These are phyloP conservation scores for Phytophthora nicotianae DNA, from an alignment of 352 stramenopile species.

Conservation along the genomic window DNA sequence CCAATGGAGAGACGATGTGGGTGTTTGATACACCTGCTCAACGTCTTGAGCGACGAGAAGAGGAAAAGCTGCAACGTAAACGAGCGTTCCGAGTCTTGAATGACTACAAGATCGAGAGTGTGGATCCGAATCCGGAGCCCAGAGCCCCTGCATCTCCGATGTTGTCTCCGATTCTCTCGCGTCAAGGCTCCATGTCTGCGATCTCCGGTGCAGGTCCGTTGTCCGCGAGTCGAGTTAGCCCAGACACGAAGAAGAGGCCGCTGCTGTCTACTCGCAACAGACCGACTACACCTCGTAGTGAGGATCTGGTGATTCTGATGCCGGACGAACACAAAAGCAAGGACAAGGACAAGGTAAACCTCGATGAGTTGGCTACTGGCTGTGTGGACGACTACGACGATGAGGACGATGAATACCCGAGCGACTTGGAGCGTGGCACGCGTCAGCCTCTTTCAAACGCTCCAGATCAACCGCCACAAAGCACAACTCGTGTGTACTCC, in stretches of 20 bases:
- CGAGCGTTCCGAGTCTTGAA: conserved; percentile 61
- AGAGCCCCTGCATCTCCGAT: conserved; percentile 11
- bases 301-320: conserved; percentile 47
- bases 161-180: conserved; percentile 29
- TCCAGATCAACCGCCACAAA: too few species aligned
- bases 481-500: too few species aligned
- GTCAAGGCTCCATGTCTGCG: conserved; percentile 30
- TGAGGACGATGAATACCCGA: conserved; percentile 29
- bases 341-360: conserved; percentile 19
- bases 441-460: conserved; percentile 14
- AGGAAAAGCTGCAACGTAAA: conserved; percentile 58
- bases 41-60: conserved; percentile 53
- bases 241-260: conserved; percentile 40
- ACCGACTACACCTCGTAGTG: conserved; percentile 29
- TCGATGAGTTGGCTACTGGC: conserved; percentile 23
- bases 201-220: conserved; percentile 21
- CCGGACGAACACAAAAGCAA: conserved; percentile 12
- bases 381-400: conserved; percentile 32
- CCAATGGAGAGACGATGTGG: conserved; percentile 56
- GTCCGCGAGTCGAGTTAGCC: conserved; percentile 14
- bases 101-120: conserved; percentile 54
- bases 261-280: conserved; percentile 31
- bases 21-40: conserved; percentile 57
- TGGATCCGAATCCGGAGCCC: conserved; percentile 21
- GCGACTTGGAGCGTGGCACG: conserved; percentile 18